Evolutionary conservation across 257 asterid species (phyloP).

Genomic region (Solanum piurae): DNA sequence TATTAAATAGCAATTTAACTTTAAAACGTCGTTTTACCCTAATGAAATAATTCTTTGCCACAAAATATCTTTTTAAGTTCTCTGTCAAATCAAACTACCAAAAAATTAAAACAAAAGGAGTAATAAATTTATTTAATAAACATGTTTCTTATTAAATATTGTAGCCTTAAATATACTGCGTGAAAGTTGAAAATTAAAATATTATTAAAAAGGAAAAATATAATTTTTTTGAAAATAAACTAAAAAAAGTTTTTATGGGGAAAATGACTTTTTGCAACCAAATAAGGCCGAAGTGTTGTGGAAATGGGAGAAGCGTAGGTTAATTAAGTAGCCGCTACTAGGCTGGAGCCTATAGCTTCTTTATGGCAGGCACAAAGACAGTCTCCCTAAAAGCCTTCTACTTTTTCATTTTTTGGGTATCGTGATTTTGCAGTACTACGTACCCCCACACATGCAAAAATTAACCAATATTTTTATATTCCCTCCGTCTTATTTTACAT

Average conservation of each 20-base stretch:
- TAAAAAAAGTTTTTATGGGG: neutral
- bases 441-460: neutral
- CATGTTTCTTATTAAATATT: too few relatives aligned
- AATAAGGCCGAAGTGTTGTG: neutral
- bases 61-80: too few relatives aligned
- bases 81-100: too few relatives aligned
- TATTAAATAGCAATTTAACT: neutral
- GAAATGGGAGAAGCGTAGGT: neutral
- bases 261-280: neutral
- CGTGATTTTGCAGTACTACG: neutral
- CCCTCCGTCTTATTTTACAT: accelerated
- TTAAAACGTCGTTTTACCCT: too few relatives aligned
- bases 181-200: too few relatives aligned
- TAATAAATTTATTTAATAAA: too few relatives aligned
- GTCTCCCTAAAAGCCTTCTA: neutral
- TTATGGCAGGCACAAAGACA: neutral
- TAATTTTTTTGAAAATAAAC: too few relatives aligned
- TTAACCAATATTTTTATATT: neutral
- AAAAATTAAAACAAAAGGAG: too few relatives aligned
- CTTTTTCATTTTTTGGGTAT: neutral
- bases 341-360: neutral
- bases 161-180: too few relatives aligned
- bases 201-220: too few relatives aligned
- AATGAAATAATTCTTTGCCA: too few relatives aligned
- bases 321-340: neutral